Evolutionary conservation across 306 rosid species (phyloP).

Genomic region (Bauhinia variegata): DNA sequence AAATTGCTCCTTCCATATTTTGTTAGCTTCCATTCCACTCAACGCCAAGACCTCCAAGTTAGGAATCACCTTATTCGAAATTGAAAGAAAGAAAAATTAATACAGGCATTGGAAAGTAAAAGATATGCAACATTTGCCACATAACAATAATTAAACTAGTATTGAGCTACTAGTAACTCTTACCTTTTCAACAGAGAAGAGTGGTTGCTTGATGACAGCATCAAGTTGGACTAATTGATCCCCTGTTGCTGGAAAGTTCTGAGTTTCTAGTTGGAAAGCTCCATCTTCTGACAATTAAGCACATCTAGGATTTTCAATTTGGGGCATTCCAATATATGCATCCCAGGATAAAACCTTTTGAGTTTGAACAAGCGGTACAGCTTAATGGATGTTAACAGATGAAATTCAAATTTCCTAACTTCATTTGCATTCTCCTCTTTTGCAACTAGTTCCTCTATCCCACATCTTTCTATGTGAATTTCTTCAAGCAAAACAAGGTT

Average conservation of each 20-base stretch:
- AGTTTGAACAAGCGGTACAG: background rate
- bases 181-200: background rate
- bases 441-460: constrained; percentile 15
- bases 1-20: background rate
- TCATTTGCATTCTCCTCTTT: background rate
- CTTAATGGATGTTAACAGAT: background rate
- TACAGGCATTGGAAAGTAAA: background rate
- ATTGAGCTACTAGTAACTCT: background rate
- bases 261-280: background rate
- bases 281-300: background rate
- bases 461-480: background rate
- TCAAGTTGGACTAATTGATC: background rate
- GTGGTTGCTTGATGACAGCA: background rate
- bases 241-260: background rate
- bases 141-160: background rate
- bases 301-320: background rate
- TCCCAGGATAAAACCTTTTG: constrained; percentile 13
- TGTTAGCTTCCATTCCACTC: background rate
- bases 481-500: background rate
- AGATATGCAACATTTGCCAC: background rate
- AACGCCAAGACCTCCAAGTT: background rate
- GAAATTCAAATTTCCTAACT: constrained; percentile 4
- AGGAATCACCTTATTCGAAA: background rate
- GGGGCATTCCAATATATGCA: constrained; percentile 27
- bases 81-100: background rate